phyloP scores from a whole-genome alignment of 2,329 filamentous ascomycete species.

The Ophiostoma ulmi region DNA sequence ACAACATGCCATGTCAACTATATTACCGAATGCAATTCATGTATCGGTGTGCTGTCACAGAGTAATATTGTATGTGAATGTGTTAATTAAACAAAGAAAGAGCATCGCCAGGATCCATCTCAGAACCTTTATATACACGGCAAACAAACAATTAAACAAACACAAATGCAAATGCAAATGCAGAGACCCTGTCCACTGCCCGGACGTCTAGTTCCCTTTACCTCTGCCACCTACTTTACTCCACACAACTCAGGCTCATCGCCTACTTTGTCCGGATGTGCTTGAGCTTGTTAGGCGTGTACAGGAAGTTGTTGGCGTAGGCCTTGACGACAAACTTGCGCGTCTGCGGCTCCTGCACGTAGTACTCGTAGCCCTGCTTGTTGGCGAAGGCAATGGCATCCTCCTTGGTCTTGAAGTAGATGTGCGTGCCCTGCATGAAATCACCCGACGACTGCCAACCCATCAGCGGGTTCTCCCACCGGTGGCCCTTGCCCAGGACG shows the following conservation, averaged over 20 bases:
- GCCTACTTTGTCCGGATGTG: slow-evolving; percentile 72
- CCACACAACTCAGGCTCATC: neutral
- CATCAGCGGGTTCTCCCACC: slow-evolving; percentile 98
- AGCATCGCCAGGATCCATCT: slow-evolving; percentile 11
- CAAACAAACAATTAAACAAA: neutral
- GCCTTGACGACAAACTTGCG: slow-evolving; percentile 84
- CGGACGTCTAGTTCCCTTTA: neutral
- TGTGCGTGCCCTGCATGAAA: slow-evolving; percentile 86
- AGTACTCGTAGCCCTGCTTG: slow-evolving; percentile 99
- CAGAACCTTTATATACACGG: slow-evolving; percentile 23
- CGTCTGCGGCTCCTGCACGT: slow-evolving; percentile 92
- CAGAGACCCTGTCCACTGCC: neutral
- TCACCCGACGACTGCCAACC: slow-evolving; percentile 97
- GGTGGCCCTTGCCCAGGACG: slow-evolving; percentile 80
- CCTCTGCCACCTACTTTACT: neutral
- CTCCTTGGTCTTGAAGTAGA: slow-evolving; percentile 89
- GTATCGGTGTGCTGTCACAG: neutral
- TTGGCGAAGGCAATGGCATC: slow-evolving; percentile 92
- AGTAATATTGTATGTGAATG: neutral
- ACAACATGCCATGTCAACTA: neutral
- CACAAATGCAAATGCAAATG: neutral
- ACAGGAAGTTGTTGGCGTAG: slow-evolving; percentile 94
- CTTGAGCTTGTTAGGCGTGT: slow-evolving; percentile 82
- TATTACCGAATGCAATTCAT: neutral
- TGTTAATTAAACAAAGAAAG: neutral